Base-by-base conservation (phyloP, 192 early-diverging fungal genomes). In the Podochytrium sp. region DNA sequence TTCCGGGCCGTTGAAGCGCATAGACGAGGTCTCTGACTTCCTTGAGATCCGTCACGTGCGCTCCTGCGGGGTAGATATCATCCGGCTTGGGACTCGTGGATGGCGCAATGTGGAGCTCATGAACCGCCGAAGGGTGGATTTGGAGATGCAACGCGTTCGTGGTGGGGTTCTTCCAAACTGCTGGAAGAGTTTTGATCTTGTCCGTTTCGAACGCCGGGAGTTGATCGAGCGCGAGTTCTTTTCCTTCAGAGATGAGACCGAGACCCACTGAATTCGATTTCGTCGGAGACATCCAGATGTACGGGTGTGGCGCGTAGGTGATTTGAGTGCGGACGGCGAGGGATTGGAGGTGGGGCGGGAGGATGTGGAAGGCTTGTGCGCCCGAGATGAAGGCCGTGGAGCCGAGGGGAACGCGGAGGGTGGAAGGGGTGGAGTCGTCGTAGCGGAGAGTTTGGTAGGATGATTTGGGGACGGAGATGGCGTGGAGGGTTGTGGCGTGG, bases 231-330 rank as follows among this genome's bases (percentile, higher is more conserved):
- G 71, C 40, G 23, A 73, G 34, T 47, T 73, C 71, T 14, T 42
- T 34, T 20, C 37, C 33, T 30, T 73, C 71, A 25, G 27, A 42
- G 27, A 32, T 30, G 16, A 73, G 1, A 12, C 71, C 71, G 49
- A 73, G 71, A 16, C 71, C 71, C 14, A 14, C 35, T 0, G 71
- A 30, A 37, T 27, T 7, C 35, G 71, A 6, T 30, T 52, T 60
- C 18, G 71, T 59, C 1, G 57, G 25, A 14, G 42, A 50, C 58
- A 73, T 73, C 71, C 71, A 73, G 10, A 73, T 59, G 38, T 73
- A 73, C 14, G 71, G 71, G 32, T 73, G 71, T 27, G 71, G 71
- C 2, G 71, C 71, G 35, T 73, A 73, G 18, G 7, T 43, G 30
- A 73, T 35, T 23, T 23, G 12, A 7, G 47, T 69, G 51, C 66